These are phyloP conservation scores for Linnemannia elongata DNA, from an alignment of 192 early-diverging fungal species.

Conservation along the genomic window DNA sequence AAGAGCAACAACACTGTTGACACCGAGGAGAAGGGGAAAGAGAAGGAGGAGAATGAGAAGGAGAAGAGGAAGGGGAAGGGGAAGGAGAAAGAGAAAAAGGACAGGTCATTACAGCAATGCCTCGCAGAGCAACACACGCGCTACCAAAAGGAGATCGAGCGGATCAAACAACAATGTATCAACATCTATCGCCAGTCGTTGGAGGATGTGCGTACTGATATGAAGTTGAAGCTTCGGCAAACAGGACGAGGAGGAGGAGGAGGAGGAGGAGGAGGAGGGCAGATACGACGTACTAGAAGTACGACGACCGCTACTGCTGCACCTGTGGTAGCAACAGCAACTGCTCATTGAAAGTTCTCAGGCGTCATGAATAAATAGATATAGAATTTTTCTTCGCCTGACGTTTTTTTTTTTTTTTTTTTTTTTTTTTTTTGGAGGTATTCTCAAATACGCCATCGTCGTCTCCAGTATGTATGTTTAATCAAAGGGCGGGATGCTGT, in stretches of 20 bases:
- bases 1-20: too few relatives aligned
- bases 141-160: constrained; percentile 24
- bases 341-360: not conserved
- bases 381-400: not conserved
- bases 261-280: not conserved
- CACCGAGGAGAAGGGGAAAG: not conserved
- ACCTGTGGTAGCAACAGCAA: not conserved
- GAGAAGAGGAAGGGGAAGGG: not conserved
- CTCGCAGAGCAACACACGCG: constrained; percentile 4
- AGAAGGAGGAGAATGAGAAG: too few relatives aligned
- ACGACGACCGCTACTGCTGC: not conserved
- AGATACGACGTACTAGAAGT: not conserved
- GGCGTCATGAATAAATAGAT: not conserved
- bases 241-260: not conserved
- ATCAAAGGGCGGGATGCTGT: too few relatives aligned
- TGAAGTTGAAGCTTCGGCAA: constrained; percentile 14
- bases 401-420: not conserved
- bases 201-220: constrained; percentile 19
- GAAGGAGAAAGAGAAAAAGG: not conserved
- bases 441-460: too few relatives aligned
- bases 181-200: constrained; percentile 23
- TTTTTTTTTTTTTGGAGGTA: not conserved
- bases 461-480: too few relatives aligned
- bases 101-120: not conserved
- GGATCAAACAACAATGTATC: constrained; percentile 28